phyloP scores from a whole-genome alignment of 148 eudicot species.

The Fagopyrum tataricum region DNA sequence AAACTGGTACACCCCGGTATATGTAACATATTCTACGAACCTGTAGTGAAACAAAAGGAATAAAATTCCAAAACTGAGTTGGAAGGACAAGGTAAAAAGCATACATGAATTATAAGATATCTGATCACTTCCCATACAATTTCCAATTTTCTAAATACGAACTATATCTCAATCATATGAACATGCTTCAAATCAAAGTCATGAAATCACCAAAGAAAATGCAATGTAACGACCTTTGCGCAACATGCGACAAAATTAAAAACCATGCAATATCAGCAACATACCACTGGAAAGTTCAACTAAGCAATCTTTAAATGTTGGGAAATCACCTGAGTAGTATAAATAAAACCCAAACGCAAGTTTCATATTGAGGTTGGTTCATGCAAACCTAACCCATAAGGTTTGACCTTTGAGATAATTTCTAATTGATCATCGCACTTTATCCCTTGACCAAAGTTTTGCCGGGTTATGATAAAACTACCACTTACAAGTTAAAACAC shows the following conservation, averaged over 20 bases:
- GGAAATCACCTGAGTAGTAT: neutral
- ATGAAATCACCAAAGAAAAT: constrained; percentile 1
- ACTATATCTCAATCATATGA: neutral
- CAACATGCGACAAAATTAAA: too few relatives aligned
- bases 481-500: too few relatives aligned
- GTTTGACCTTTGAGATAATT: too few relatives aligned
- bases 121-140: neutral
- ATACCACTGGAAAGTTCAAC: too few relatives aligned
- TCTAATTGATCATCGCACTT: too few relatives aligned
- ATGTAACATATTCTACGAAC: constrained; percentile 56
- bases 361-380: too few relatives aligned
- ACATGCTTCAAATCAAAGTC: neutral
- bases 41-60: constrained; percentile 25
- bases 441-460: too few relatives aligned
- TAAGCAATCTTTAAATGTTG: too few relatives aligned
- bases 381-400: too few relatives aligned
- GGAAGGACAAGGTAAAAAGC: neutral
- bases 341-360: neutral
- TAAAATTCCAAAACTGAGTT: neutral
- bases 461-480: too few relatives aligned
- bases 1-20: constrained; percentile 44
- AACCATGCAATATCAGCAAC: too few relatives aligned
- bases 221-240: too few relatives aligned
- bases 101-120: neutral
- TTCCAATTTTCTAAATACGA: neutral